These are phyloP conservation scores for Tephrocybe sp. DNA, from an alignment of 768 basidiomycete genomes.

Conservation along the genomic window DNA sequence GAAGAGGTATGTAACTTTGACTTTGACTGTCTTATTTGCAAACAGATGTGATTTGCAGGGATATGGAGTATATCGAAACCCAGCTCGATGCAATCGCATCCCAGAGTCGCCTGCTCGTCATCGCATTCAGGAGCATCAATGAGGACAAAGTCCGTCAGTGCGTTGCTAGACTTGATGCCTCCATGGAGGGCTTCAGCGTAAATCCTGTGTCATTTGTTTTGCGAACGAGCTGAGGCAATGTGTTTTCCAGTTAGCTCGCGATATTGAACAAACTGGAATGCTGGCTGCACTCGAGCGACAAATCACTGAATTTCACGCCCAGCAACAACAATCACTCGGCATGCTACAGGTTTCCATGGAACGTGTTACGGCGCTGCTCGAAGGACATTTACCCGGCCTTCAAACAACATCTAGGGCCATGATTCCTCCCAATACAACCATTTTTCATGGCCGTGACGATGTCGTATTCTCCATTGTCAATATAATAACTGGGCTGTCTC, in stretches of 20 bases:
- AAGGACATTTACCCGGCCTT: not conserved
- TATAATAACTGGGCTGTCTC: slow-evolving; percentile 1
- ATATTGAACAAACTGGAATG: not conserved
- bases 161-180: not conserved
- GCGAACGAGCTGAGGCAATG: not conserved
- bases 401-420: not conserved
- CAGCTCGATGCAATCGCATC: not conserved
- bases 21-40: too few species aligned
- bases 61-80: not conserved
- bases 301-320: slow-evolving; percentile 4
- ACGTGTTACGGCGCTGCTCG: slow-evolving; percentile 1
- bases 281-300: slow-evolving; percentile 7
- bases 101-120: not conserved
- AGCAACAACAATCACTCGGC: slow-evolving; percentile 1
- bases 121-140: not conserved
- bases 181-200: slow-evolving; percentile 5
- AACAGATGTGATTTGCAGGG: too few species aligned
- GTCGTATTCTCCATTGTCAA: slow-evolving; percentile 6
- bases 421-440: slow-evolving; percentile 12
- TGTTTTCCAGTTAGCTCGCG: slow-evolving; percentile 5
- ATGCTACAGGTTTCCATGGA: slow-evolving; percentile 3
- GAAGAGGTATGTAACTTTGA: not conserved
- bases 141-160: slow-evolving; percentile 3
- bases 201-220: not conserved
- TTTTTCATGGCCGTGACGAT: slow-evolving; percentile 18